A percentile compares a stretch with the other conserved stretches of the same genome.
These are phyloP conservation scores for Pleurotus pulmonarius DNA, from an alignment of 768 basidiomycete genomes.

Conservation along the genomic window DNA sequence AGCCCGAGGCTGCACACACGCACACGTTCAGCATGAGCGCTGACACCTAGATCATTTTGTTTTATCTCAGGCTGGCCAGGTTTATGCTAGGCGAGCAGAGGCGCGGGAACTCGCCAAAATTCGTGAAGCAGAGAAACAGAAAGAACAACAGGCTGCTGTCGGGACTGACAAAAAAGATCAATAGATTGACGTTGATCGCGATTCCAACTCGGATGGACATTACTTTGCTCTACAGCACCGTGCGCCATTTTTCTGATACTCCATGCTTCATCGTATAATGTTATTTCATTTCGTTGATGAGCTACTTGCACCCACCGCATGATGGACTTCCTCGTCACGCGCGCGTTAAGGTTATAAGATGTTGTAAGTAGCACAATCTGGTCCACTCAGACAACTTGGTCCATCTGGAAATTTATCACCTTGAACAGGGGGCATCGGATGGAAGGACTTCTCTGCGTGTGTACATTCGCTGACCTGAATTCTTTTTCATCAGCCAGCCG, in stretches of 20 bases:
- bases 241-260: constrained; percentile 1
- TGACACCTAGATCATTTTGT: constrained; percentile 9
- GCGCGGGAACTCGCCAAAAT: constrained; percentile 35
- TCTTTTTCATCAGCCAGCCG: constrained; percentile 4
- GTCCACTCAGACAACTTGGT: no score
- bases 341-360: not conserved
- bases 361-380: no score
- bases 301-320: not conserved
- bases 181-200: constrained; percentile 11
- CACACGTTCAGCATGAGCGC: not conserved
- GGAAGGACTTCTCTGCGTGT: not conserved
- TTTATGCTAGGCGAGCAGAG: constrained; percentile 70
- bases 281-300: not conserved
- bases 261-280: not conserved
- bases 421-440: not conserved
- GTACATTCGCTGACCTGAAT: not conserved
- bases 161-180: constrained; percentile 36
- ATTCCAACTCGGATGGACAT: not conserved
- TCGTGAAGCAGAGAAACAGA: constrained; percentile 27
- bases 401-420: no score
- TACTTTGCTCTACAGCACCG: not conserved
- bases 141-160: constrained; percentile 22
- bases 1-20: not conserved
- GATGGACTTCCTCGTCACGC: not conserved
- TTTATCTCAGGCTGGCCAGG: constrained; percentile 68